These are phyloP conservation scores for Leucosporidium scottii DNA, from an alignment of 768 basidiomycete species.

Conservation along the genomic window DNA sequence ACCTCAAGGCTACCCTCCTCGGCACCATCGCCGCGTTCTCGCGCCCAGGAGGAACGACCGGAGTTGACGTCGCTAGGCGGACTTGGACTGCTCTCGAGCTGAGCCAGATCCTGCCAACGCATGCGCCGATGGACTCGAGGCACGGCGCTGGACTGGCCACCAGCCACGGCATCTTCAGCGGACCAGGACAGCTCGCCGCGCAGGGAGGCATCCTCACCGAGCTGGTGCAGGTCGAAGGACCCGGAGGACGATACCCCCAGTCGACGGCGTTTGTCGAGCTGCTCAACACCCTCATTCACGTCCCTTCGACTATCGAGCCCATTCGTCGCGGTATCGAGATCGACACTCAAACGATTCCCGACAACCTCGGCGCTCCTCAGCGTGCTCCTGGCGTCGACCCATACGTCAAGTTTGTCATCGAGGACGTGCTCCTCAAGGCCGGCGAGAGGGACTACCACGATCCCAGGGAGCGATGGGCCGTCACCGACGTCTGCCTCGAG, in stretches of 20 bases:
- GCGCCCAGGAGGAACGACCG: constrained; percentile 54
- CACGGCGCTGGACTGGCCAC: constrained; percentile 18
- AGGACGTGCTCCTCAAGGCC: constrained; percentile 77
- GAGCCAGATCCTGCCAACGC: constrained; percentile 53
- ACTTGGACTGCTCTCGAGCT: constrained; percentile 81
- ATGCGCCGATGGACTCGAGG: constrained; percentile 43
- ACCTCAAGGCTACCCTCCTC: constrained; percentile 78
- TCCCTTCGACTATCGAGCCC: constrained; percentile 46
- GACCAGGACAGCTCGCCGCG: constrained; percentile 52
- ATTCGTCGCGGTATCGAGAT: constrained; percentile 49
- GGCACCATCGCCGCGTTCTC: constrained; percentile 76
- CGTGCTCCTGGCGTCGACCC: constrained; percentile 63
- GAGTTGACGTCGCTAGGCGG: constrained; percentile 70
- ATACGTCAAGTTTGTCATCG: constrained; percentile 77
- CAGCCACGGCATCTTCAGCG: constrained; percentile 38
- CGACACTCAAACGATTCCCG: constrained; percentile 68
- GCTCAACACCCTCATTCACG: constrained; percentile 62
- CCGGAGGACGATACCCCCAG: constrained; percentile 70
- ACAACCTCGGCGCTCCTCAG: constrained; percentile 70
- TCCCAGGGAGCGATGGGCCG: constrained; percentile 73
- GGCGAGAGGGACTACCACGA: constrained; percentile 65
- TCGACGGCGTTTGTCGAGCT: constrained; percentile 82
- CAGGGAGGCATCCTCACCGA: constrained; percentile 72
- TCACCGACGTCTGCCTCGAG: constrained; percentile 73
- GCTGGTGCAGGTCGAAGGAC: constrained; percentile 77